Base-by-base conservation (phyloP, 371 early-diverging fungal genomes). In the Zopfochytrium polystomum region DNA sequence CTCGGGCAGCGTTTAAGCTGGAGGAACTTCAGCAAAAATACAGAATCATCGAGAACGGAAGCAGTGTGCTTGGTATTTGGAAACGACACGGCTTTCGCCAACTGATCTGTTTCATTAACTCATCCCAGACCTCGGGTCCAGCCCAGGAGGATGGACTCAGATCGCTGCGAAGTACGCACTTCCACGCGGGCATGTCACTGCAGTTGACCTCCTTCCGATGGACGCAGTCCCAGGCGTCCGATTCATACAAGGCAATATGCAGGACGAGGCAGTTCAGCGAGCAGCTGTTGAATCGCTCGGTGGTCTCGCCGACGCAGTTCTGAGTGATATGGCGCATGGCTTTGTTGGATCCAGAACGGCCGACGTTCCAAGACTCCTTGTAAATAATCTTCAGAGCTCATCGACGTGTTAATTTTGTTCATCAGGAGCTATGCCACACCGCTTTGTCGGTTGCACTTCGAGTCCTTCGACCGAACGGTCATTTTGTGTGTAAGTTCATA, bases 281-380 rank as follows among this genome's bases (percentile, higher is more conserved):
- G 5, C 65, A 9, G 52, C 56, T 15, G 46, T 58, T 3, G 47
- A 48, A 25, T 29, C 60, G n/a, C 49, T 48, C 29, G 62, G 60
- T 20, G 62, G 43, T 42, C 63, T 51, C 3, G 88, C 81, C 3
- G 79, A 88, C 35, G 72, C 85, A 3, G 75, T 92, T 1, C 63
- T 89, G 29, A 86, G 87, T 1, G 92, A 90, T 61, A 90, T 90
- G 91, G 89, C 90, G 27, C 90, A 88, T 49, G 75, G 82, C 33
- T 87, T 90, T 53, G 82, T 85, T 1, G 90, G 90, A 32, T 49
- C 35, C 22, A 56, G 66, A 27, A 60, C 64, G 3, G 62, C 66
- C 9, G 77, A 76, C 55, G 70, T 70, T 2, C 63, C 59, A 22
- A 32, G 72, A 3, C 65, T 73, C 20, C 7, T 53, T 27, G 49